Evolutionary conservation across 495 filamentous ascomycete species (phyloP), one percentile per base, ranked within the genome.

Genomic region (Xylaria cubensis): DNA sequence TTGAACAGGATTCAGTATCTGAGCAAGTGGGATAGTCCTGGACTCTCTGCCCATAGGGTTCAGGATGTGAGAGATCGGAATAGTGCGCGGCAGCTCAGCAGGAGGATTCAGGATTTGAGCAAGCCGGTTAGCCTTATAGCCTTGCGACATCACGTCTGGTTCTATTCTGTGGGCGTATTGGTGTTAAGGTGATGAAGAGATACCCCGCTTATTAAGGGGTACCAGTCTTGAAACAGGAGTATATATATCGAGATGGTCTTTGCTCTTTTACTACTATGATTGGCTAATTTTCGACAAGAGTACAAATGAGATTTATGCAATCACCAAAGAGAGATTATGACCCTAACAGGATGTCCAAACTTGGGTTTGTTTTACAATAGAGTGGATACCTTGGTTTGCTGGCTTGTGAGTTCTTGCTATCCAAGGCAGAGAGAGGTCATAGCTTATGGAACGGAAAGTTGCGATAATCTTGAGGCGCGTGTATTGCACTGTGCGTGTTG

Each of bases 151-250:
- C 26, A 15, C 24, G 51, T 0, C 12, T 3, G 21, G 21, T 55
- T 13, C 21, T 12, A 56, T 56, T 29, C 12, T 32, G 2, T 12
- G 2, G 13, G 26, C 48, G 6, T 48, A 17, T 19, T 48, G 1
- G 17, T 19, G 17, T 48, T 46, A 17, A 48, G 44, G n/a, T 51
- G 9, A 13, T 29, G 24, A 56, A 26, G 53, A 56, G 53, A 32
- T n/a, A 56, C 53, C 53, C 50, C 53, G 53, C 53, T 56, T 56
- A 56, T 56, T 32, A 29, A 32, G 53, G 10, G 12, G 53, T 56
- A 4, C 15, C 17, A 32, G 26, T 56, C 26, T 32, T 6, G 53
- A 56, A 32, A 3, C 8, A 1, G 51, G 51, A 5, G 53, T 32
- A 32, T 26, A 32, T 26, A 24, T 53, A 41, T 17, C 8, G 5